These are phyloP conservation scores for Solanum virginianum DNA, from an alignment of 257 asterid genomes.

Conservation along the genomic window DNA sequence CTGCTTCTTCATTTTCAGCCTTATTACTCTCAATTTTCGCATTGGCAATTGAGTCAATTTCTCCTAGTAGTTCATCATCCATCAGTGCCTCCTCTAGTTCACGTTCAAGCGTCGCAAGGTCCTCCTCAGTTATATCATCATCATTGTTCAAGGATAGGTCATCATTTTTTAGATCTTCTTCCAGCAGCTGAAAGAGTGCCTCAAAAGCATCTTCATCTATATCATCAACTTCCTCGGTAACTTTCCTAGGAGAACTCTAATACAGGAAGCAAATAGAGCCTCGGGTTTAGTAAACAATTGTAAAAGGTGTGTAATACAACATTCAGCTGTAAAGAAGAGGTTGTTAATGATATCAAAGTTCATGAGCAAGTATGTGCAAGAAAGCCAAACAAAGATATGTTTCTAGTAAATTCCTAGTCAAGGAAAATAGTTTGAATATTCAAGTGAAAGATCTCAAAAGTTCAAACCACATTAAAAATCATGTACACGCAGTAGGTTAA, in stretches of 20 bases:
- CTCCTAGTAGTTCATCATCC: slow-evolving; percentile 65
- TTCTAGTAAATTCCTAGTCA: background rate
- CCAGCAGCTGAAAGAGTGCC: slow-evolving; percentile 77
- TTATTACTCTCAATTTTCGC: slow-evolving; percentile 19
- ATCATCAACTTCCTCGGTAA: slow-evolving; percentile 34
- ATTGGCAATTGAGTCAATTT: slow-evolving; percentile 21
- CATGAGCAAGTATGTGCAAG: background rate
- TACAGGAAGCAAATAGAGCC: slow-evolving; percentile 11
- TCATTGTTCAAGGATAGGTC: slow-evolving; percentile 31
- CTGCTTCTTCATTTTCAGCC: slow-evolving; percentile 18
- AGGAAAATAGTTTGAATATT: background rate
- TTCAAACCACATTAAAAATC: background rate
- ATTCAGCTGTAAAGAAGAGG: background rate
- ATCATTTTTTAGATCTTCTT: slow-evolving; percentile 82
- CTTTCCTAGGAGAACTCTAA: slow-evolving; percentile 21
- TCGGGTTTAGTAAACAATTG: background rate
- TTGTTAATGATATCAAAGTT: background rate
- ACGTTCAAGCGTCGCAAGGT: slow-evolving; percentile 60
- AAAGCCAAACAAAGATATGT: background rate
- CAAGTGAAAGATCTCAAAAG: background rate
- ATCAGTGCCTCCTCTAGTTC: slow-evolving; percentile 80
- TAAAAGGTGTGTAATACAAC: background rate
- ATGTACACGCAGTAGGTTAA: background rate
- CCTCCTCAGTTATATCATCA: slow-evolving; percentile 71
- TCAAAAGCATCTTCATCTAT: slow-evolving; percentile 86